Base-by-base conservation (phyloP, 2,329 filamentous ascomycete species). In the Xylariaceae sp. region DNA sequence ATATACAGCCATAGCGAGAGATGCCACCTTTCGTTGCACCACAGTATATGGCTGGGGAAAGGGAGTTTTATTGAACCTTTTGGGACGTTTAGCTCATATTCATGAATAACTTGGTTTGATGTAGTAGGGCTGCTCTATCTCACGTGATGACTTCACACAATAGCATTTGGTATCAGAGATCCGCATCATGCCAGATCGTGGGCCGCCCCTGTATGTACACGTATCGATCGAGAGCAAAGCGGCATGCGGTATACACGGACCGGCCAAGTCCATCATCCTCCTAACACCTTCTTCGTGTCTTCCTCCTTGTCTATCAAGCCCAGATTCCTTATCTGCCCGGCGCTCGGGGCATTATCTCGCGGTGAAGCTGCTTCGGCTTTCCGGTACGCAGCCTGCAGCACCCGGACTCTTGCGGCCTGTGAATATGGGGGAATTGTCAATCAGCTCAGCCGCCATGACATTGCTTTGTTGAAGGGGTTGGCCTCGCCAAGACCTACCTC, bases 291-390 rank as follows among this genome's bases (percentile, higher is more conserved):
- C 69, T 86, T 83, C 53, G 85, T 83, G 64, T 94, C 88, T 65
- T 95, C 88, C 63, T 94, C 87, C 72, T 90, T 90, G 68, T 87
- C 86, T 65, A 97, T 68, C 62, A 96, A 73, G 44, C 92, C 92
- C 59, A 97, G 72, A 71, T 87, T 91, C 72, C 90, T 81, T 79
- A 97, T 95, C 77, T 94, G 84, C 57, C 88, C 89, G 4, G 88
- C 88, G 60, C 83, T 91, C 57, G 90, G 90, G 55, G 84, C 87
- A 67, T 89, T 85, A 70, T 94, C 89, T 75, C 89, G 83, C 60
- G 87, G 81, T 65, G 87, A 85, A 64, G 86, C 79, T 54, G 85
- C 80, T 72, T 90, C 85, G 55, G 86, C 82, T 74, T 90, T 90
- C 71, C 90, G 85, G 74, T 91, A 95, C 51, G 91, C 92, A 55